Base-by-base conservation (phyloP, 2,329 filamentous ascomycete genomes). In the Verticillium dahliae region DNA sequence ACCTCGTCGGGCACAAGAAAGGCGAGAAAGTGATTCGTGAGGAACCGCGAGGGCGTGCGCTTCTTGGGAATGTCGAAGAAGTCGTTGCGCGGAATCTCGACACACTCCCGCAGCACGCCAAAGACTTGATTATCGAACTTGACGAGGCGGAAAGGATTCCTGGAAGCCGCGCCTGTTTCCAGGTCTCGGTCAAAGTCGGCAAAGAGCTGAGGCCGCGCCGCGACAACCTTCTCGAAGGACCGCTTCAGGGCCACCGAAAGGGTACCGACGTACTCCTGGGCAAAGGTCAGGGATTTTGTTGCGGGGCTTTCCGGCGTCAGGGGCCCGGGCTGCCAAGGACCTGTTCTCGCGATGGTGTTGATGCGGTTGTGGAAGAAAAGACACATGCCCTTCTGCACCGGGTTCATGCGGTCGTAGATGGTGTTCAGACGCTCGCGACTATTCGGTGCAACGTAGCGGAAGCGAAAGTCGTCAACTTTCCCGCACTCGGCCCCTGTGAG, bases 1-100 rank as follows among this genome's bases (percentile, higher is more conserved):
- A 84, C 80, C 72, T 90, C 87, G 1, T 82, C 74, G 3, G 84
- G 78, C 0, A 74, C 73, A 1, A 90, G 76, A 5, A 76, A 79
- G 0, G 87, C 76, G 0, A 88, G 70, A 31, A 84, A 65, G 65
- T 84, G 79, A 2, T 73, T 71, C 1, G 75, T 78, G 3, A 77
- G 65, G 10, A 52, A 11, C 1, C 45, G 14, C 69, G 69, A 33
- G 76, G 69, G 1, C 70, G 67, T 3, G 75, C 45, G 71, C 34
- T 76, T 72, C 13, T 75, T 66, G 4, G 73, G 70, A 9, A 65
- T 63, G 1, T 67, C 67, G 2, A 66, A 10, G 69, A 74, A 74
- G 0, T 55, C n/a, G 1, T 18, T 1, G 22, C 55, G 59, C 18
- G 72, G 59, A 1, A 35, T 22, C 0, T 18, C 1, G 11, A 70